These are phyloP conservation scores for Circinella minor DNA, from an alignment of 371 early-diverging fungal species.

Conservation along the genomic window DNA sequence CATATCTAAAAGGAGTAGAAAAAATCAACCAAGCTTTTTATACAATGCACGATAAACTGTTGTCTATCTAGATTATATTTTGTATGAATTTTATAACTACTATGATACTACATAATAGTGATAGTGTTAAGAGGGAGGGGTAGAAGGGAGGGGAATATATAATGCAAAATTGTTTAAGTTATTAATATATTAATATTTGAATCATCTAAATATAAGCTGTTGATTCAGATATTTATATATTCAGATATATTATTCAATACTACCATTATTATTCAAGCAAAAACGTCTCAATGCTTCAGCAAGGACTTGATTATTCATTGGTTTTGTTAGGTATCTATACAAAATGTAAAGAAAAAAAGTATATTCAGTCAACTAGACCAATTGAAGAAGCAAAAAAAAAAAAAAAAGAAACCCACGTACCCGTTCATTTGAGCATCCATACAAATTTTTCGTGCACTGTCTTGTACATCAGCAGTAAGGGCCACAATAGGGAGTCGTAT, in stretches of 20 bases:
- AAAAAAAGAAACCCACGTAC: neutral
- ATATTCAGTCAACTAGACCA: neutral
- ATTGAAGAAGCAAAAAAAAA: neutral
- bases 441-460: constrained; percentile 17
- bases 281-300: neutral
- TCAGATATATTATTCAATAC: neutral
- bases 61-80: too few relatives aligned
- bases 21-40: too few relatives aligned
- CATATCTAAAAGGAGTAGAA: too few relatives aligned
- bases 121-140: too few relatives aligned
- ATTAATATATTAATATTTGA: too few relatives aligned
- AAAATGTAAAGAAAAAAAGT: neutral
- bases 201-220: too few relatives aligned
- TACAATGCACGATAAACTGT: too few relatives aligned
- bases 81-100: too few relatives aligned
- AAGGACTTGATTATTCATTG: constrained; percentile 10
- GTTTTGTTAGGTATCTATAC: constrained; percentile 11
- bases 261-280: neutral
- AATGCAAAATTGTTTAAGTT: too few relatives aligned
- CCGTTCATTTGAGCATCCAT: constrained; percentile 16
- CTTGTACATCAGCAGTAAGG: constrained; percentile 19
- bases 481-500: constrained; percentile 25
- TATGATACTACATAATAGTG: too few relatives aligned
- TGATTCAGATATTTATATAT: too few relatives aligned
- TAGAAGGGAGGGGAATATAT: too few relatives aligned